phyloP scores from a whole-genome alignment of 2,329 filamentous ascomycete genomes.

The Diaporthe sp. region DNA sequence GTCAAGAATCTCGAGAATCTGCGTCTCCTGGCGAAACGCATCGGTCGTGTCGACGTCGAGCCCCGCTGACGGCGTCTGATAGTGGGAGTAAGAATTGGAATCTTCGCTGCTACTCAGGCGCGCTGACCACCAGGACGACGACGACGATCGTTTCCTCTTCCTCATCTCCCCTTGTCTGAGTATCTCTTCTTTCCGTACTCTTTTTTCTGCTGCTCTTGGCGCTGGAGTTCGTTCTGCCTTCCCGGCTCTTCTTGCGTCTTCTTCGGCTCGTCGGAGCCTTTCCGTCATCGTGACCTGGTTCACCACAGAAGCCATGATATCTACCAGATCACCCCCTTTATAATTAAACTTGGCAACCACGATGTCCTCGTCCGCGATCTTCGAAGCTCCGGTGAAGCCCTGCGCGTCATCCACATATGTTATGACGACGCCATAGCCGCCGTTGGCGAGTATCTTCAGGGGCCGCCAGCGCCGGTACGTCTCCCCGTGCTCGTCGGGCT shows the following conservation, averaged over 20 bases:
- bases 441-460: conserved; percentile 2
- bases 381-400: not conserved
- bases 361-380: not conserved
- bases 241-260: not conserved
- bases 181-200: not conserved
- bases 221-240: not conserved
- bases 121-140: not conserved
- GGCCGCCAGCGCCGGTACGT: conserved; percentile 4
- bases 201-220: not conserved
- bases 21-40: not conserved
- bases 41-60: not conserved
- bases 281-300: not conserved
- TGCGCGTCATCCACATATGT: not conserved
- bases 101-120: not conserved
- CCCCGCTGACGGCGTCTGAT: not conserved
- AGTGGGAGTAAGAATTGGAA: not conserved
- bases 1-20: conserved; percentile 2
- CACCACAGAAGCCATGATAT: not conserved
- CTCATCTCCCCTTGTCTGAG: not conserved
- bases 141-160: not conserved
- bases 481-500: not conserved
- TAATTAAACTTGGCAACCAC: not conserved
- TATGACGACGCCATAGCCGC: conserved; percentile 9
- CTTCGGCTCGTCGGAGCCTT: not conserved
- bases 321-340: not conserved